A percentile compares a stretch with the other conserved stretches of the same genome.
These are phyloP conservation scores for Phytophthora uliginosa DNA, from an alignment of 352 stramenopile species.

Conservation along the genomic window DNA sequence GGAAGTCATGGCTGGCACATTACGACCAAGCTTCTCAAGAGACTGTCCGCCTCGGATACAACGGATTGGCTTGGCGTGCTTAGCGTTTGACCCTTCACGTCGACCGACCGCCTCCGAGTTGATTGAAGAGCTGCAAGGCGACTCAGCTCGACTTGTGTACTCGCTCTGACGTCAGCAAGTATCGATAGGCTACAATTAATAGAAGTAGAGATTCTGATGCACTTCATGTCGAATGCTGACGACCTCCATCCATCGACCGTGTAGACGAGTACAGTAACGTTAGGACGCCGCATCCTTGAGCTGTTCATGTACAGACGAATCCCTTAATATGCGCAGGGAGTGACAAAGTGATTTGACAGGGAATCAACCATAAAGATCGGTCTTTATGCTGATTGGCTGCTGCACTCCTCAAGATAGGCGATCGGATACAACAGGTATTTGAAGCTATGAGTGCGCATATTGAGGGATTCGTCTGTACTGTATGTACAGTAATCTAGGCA, in stretches of 20 bases:
- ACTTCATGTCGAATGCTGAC: background rate
- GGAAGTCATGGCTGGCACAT: slow-evolving; percentile 43
- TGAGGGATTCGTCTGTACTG: too few relatives aligned
- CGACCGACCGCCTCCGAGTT: background rate
- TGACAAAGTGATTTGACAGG: too few relatives aligned
- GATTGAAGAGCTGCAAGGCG: background rate
- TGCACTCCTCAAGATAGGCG: too few relatives aligned
- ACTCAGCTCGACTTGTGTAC: background rate
- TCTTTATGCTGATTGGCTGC: too few relatives aligned
- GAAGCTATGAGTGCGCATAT: too few relatives aligned
- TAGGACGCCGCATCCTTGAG: background rate
- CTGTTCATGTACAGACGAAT: background rate
- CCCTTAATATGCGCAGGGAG: too few relatives aligned
- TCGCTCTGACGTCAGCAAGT: background rate
- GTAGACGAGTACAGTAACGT: background rate
- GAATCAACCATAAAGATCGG: too few relatives aligned
- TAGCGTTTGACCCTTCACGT: slow-evolving; percentile 14
- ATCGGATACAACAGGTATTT: too few relatives aligned
- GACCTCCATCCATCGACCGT: background rate
- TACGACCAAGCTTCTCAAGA: slow-evolving; percentile 51
- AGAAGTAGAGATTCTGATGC: background rate
- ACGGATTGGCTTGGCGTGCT: slow-evolving; percentile 24
- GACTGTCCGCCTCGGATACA: slow-evolving; percentile 47
- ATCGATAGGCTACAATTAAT: background rate
- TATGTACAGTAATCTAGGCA: background rate